phyloP scores from a whole-genome alignment of 768 basidiomycete genomes.

The Neoboletus magnificus region DNA sequence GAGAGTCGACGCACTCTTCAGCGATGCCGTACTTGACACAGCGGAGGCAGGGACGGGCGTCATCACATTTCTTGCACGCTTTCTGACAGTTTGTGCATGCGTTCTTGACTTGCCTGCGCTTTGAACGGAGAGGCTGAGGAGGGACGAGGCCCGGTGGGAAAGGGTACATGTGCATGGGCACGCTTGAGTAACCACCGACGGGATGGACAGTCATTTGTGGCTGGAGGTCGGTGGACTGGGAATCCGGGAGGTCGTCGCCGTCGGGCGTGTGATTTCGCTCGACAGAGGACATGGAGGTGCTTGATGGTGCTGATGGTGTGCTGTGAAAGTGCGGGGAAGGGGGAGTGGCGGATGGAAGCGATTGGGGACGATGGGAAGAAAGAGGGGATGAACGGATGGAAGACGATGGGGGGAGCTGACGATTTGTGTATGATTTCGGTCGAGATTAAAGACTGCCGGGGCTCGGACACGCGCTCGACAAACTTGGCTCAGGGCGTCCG shows the following conservation, averaged over 20 bases:
- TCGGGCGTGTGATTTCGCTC: conserved; percentile 41
- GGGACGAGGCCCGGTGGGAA: conserved; percentile 50
- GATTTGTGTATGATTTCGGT: conserved; percentile 32
- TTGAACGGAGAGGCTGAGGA: conserved; percentile 56
- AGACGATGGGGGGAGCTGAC: conserved; percentile 23
- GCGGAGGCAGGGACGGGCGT: conserved; percentile 87
- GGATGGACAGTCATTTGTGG: conserved; percentile 52
- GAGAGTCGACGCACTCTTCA: conserved; percentile 86
- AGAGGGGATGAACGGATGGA: conserved; percentile 8
- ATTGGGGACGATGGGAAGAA: conserved; percentile 9
- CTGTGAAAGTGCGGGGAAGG: conserved; percentile 32
- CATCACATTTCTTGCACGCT: conserved; percentile 90
- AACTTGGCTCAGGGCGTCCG: conserved; percentile 32
- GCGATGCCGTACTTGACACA: conserved; percentile 88
- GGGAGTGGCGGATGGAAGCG: conserved; percentile 25
- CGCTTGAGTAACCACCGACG: conserved; percentile 44
- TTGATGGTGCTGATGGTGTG: conserved; percentile 24
- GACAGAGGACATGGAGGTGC: conserved; percentile 32
- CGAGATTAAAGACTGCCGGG: conserved; percentile 33
- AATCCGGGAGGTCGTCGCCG: conserved; percentile 37
- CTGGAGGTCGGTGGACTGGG: conserved; percentile 37
- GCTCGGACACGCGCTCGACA: conserved; percentile 36
- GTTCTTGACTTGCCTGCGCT: conserved; percentile 87
- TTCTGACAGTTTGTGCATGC: conserved; percentile 90
- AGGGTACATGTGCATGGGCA: conserved; percentile 71